Evolutionary conservation across 371 early-diverging fungal species (phyloP).

Genomic region (Mortierella sp.): DNA sequence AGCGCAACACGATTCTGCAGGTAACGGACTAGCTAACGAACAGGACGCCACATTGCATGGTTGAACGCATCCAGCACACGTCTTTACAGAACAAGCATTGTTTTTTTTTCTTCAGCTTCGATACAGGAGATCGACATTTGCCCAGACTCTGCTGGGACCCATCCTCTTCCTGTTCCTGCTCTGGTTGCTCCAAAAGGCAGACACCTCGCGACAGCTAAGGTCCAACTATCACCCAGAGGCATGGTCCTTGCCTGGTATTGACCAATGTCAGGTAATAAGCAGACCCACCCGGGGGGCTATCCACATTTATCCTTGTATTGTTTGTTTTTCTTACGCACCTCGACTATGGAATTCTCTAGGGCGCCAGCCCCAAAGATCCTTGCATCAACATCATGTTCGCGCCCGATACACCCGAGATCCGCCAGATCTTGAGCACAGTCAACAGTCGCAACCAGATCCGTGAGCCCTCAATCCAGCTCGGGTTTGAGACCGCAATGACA

Average conservation of each 20-base stretch:
- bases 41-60: too few species aligned
- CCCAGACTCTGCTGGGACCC: slow-evolving; percentile 72
- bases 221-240: slow-evolving; percentile 62
- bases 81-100: too few species aligned
- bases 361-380: slow-evolving; percentile 53
- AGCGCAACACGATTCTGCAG: slow-evolving; percentile 72
- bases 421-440: slow-evolving; percentile 58
- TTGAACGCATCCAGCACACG: too few species aligned
- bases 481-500: slow-evolving; percentile 33
- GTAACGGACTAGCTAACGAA: slow-evolving; percentile 42
- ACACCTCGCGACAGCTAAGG: slow-evolving; percentile 59
- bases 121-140: slow-evolving; percentile 66
- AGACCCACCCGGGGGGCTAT: too few species aligned
- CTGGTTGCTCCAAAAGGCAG: slow-evolving; percentile 70
- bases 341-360: too few species aligned
- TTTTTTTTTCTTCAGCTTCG: slow-evolving; percentile 41
- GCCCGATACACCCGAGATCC: slow-evolving; percentile 57
- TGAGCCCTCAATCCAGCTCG: slow-evolving; percentile 25
- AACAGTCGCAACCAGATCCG: slow-evolving; percentile 32
- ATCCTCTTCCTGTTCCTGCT: slow-evolving; percentile 73
- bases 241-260: slow-evolving; percentile 63
- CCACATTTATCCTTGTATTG: too few species aligned
- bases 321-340: too few species aligned
- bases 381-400: slow-evolving; percentile 78
- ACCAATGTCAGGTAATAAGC: slow-evolving; percentile 69